Conservation (phyloP, 176 grass and related monocot genomes). For the Ensete ventricosum region DNA sequence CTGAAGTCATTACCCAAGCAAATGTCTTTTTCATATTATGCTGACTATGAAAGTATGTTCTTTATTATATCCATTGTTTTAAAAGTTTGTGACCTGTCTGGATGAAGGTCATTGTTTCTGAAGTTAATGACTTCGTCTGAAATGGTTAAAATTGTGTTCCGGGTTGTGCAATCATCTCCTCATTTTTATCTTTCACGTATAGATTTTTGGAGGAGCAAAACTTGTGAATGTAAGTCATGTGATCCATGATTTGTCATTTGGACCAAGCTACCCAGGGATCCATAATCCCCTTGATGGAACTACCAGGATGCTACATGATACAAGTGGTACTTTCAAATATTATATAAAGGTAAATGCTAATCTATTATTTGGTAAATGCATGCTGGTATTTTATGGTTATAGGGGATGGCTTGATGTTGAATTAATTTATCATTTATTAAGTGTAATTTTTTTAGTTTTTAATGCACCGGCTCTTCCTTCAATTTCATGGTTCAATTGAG, state of each 20-base stretch:
- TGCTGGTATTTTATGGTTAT: neutral
- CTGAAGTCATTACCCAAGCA: neutral
- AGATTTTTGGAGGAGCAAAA: slow-evolving; percentile 92
- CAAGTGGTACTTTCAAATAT: slow-evolving; percentile 93
- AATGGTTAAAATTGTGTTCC: neutral
- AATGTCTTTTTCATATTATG: neutral
- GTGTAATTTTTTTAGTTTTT: too few relatives aligned
- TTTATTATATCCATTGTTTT: neutral
- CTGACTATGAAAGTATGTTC: neutral
- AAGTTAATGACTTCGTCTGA: neutral
- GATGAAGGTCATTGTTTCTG: neutral
- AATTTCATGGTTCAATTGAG: too few relatives aligned
- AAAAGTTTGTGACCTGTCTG: neutral
- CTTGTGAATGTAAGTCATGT: slow-evolving; percentile 92
- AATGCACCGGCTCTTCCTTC: too few relatives aligned
- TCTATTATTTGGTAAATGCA: neutral
- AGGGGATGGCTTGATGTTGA: too few relatives aligned
- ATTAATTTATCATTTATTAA: too few relatives aligned
- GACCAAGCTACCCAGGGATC: slow-evolving; percentile 85
- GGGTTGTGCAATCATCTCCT: neutral
- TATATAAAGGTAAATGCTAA: slow-evolving; percentile 80
- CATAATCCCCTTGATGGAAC: slow-evolving; percentile 88
- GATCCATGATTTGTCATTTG: slow-evolving; percentile 93
- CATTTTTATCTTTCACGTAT: slow-evolving; percentile 6
- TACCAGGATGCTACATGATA: slow-evolving; percentile 73